phyloP scores from a whole-genome alignment of 208 protist genomes.

The Trichomonas gallinae region DNA sequence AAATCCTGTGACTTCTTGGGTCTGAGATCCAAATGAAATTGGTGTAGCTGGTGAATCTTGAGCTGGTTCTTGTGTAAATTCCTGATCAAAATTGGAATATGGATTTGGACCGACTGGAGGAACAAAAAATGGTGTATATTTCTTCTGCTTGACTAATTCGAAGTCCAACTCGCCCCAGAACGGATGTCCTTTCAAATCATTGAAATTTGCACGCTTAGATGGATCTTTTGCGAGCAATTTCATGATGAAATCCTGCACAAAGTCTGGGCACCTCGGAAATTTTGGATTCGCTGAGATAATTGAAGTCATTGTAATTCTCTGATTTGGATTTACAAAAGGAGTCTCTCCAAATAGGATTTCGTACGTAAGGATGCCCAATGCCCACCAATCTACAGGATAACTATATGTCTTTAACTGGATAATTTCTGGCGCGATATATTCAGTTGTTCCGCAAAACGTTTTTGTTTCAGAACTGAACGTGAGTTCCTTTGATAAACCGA shows the following conservation, averaged over 20 bases:
- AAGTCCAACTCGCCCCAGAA: slow-evolving; percentile 22
- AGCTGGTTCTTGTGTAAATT: not conserved
- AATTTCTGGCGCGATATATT: slow-evolving; percentile 43
- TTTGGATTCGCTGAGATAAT: not conserved
- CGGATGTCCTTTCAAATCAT: slow-evolving; percentile 37
- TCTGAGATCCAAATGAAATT: not conserved
- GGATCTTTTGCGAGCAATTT: not conserved
- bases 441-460: slow-evolving; percentile 57
- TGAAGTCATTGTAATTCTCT: not conserved
- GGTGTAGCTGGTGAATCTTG: not conserved
- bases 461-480: slow-evolving; percentile 28
- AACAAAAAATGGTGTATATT: slow-evolving; percentile 22
- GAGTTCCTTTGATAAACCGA: slow-evolving; percentile 53
- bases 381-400: not conserved
- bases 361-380: not conserved
- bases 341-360: not conserved
- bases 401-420: not conserved
- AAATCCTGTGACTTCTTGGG: not conserved
- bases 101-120: not conserved
- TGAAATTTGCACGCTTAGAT: not conserved
- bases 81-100: not conserved
- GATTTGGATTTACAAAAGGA: not conserved
- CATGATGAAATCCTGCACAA: not conserved
- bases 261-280: not conserved
- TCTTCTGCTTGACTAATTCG: not conserved